Conservation (phyloP, 2,329 filamentous ascomycete species). For the Knufia petricola region DNA sequence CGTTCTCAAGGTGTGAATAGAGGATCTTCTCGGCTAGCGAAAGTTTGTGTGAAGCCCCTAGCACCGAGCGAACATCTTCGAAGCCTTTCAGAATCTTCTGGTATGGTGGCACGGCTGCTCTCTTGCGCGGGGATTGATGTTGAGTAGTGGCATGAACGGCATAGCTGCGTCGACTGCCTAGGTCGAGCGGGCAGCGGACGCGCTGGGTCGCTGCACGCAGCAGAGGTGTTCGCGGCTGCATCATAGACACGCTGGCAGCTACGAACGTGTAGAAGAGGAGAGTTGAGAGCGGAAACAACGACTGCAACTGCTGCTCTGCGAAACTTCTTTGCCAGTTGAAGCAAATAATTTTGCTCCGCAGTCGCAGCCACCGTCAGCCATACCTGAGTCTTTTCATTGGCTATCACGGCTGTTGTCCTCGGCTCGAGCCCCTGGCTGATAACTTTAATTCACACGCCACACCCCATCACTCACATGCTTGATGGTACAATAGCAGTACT, state of each 20-base stretch:
- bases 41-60: conserved; percentile 55
- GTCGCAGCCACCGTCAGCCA: not conserved
- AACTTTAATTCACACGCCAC: not conserved
- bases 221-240: conserved; percentile 10
- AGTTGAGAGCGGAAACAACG: not conserved
- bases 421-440: not conserved
- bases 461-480: too few species aligned
- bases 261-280: not conserved
- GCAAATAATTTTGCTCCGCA: conserved; percentile 1
- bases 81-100: conserved; percentile 70
- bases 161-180: conserved; percentile 16
- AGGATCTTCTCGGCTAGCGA: conserved; percentile 97
- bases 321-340: not conserved
- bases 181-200: conserved; percentile 17
- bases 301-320: not conserved
- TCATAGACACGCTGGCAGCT: not conserved
- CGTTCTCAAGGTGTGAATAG: conserved; percentile 86
- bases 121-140: conserved; percentile 11
- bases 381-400: not conserved
- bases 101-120: conserved; percentile 59
- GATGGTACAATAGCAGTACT: too few species aligned
- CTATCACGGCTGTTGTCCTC: not conserved
- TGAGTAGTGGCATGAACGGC: conserved; percentile 15
- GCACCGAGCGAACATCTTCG: conserved; percentile 61
- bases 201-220: conserved; percentile 14